These are phyloP conservation scores for Talaromyces adpressus DNA, from an alignment of 495 filamentous ascomycete genomes.

Conservation along the genomic window DNA sequence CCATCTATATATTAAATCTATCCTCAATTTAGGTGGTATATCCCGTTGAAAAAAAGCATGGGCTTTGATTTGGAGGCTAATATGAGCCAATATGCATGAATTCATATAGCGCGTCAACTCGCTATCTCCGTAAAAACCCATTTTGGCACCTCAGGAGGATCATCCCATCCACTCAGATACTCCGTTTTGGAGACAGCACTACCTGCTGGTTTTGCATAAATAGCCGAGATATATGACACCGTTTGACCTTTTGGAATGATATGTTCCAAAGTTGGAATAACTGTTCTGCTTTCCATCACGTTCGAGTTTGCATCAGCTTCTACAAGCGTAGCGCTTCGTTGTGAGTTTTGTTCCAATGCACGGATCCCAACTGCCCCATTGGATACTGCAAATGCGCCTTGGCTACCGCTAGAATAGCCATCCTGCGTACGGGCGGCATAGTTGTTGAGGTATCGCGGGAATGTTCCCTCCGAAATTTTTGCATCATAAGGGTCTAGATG, in stretches of 20 bases:
- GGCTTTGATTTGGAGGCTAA: no score
- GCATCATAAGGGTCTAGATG: neutral
- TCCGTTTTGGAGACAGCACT: neutral
- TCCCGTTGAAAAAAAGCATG: no score
- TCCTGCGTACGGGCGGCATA: neutral
- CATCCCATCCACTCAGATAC: neutral
- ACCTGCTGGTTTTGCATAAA: neutral
- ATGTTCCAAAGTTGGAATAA: neutral
- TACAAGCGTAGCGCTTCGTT: neutral
- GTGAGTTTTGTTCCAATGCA: neutral
- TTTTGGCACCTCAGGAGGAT: neutral
- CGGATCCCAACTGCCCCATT: neutral
- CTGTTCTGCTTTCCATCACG: neutral
- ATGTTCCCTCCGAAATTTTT: neutral
- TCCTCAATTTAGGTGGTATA: no score
- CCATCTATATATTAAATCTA: no score
- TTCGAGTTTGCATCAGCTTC: neutral
- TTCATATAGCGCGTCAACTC: no score
- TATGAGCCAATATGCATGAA: no score
- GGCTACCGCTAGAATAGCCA: neutral
- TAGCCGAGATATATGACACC: neutral
- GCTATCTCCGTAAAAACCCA: neutral
- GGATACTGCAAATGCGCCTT: neutral
- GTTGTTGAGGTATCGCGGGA: neutral
- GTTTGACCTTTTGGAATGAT: neutral